phyloP scores from a whole-genome alignment of 305 asterid genomes.

The Withania somnifera region DNA sequence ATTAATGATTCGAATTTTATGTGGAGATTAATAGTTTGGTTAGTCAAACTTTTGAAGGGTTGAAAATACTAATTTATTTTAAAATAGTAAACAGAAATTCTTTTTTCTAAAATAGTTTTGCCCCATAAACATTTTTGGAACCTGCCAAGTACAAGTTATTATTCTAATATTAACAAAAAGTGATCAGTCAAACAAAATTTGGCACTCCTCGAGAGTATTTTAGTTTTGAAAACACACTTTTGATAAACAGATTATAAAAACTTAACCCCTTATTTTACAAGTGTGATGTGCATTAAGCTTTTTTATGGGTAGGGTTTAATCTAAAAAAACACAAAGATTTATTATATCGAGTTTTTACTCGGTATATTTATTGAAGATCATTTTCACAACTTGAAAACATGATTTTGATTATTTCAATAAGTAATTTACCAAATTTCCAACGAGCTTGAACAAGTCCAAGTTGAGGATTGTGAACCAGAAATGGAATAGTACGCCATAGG shows the following conservation, averaged over 20 bases:
- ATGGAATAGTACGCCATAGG: slow-evolving; percentile 5
- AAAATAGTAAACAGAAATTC: too few relatives aligned
- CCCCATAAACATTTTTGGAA: background rate
- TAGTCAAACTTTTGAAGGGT: too few relatives aligned
- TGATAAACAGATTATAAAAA: background rate
- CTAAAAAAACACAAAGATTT: too few relatives aligned
- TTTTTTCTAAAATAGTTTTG: too few relatives aligned
- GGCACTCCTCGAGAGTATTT: background rate
- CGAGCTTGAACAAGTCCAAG: slow-evolving; percentile 13
- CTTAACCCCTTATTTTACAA: too few relatives aligned
- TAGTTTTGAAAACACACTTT: background rate
- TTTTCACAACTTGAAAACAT: too few relatives aligned
- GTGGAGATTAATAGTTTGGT: too few relatives aligned
- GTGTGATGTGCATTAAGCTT: too few relatives aligned
- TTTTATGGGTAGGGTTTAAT: too few relatives aligned
- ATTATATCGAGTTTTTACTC: too few relatives aligned
- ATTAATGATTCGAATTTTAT: background rate
- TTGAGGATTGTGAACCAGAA: slow-evolving; percentile 6
- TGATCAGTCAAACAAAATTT: background rate
- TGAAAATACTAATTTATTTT: too few relatives aligned
- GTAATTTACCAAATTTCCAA: slow-evolving; percentile 5
- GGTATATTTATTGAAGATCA: too few relatives aligned
- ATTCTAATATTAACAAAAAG: background rate
- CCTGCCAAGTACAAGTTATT: background rate
- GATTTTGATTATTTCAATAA: background rate